Evolutionary conservation across 1,284 basidiomycete species (phyloP).

Genomic region (Stygiomarasmius scandens): DNA sequence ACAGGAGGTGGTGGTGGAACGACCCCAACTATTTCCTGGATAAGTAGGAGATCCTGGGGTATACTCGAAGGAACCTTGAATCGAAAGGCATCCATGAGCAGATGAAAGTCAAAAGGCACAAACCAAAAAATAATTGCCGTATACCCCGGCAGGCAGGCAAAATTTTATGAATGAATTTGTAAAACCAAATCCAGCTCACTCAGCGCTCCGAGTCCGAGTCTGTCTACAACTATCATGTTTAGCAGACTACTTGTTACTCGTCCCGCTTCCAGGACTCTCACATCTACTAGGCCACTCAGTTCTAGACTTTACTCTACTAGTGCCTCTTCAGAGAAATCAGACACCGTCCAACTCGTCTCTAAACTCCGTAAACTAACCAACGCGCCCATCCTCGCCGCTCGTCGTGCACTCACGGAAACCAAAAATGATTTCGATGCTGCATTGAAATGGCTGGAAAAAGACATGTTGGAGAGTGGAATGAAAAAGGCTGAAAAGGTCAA

Average conservation of each 20-base stretch:
- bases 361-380: conserved; percentile 82
- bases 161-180: background rate
- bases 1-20: conserved; percentile 18
- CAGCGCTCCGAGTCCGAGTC: too few relatives aligned
- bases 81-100: conserved; percentile 29
- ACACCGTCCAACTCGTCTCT: conserved; percentile 76
- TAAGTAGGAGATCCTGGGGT: conserved; percentile 74
- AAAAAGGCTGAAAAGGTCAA: conserved; percentile 86
- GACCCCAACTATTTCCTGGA: conserved; percentile 62
- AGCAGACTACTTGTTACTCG: too few relatives aligned
- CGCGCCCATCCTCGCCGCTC: conserved; percentile 86
- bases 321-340: conserved; percentile 43
- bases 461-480: conserved; percentile 71
- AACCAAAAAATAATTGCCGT: conserved; percentile 25
- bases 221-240: too few relatives aligned
- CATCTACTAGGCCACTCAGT: background rate
- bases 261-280: background rate
- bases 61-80: conserved; percentile 65
- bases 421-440: conserved; percentile 79
- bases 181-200: too few relatives aligned
- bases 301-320: conserved; percentile 7
- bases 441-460: conserved; percentile 79
- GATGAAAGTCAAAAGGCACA: conserved; percentile 19
- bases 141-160: background rate
- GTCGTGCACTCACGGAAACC: conserved; percentile 80